phyloP scores from a whole-genome alignment of 2,329 filamentous ascomycete genomes.

The Aspergillus pseudotamarii region DNA sequence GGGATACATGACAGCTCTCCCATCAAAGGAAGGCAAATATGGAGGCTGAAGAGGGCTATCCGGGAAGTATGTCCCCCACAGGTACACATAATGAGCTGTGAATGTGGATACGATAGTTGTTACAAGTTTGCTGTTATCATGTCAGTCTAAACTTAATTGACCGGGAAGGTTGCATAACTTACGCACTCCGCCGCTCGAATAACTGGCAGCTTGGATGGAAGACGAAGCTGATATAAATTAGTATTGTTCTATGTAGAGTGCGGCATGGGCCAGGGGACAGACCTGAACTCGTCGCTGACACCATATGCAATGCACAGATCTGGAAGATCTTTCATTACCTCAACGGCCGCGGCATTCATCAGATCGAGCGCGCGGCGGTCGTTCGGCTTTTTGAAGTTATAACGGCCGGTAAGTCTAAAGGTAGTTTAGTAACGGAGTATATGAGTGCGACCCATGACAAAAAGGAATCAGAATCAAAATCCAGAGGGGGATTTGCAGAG shows the following conservation, averaged over 20 bases:
- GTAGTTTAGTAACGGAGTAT: neutral
- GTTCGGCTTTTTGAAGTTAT: constrained; percentile 89
- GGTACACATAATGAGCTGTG: constrained; percentile 83
- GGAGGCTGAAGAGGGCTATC: constrained; percentile 70
- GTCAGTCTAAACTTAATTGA: neutral
- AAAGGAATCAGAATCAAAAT: neutral
- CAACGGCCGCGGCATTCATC: constrained; percentile 91
- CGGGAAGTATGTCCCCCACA: constrained; percentile 77
- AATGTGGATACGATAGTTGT: constrained; percentile 92
- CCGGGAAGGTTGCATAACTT: constrained; percentile 28
- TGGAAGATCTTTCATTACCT: constrained; percentile 78
- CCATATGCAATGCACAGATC: constrained; percentile 90
- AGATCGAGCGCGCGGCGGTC: constrained; percentile 83
- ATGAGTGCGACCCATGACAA: neutral
- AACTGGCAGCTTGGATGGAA: constrained; percentile 80
- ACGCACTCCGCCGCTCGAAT: constrained; percentile 84
- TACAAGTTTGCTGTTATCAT: constrained; percentile 71
- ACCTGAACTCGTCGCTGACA: constrained; percentile 86
- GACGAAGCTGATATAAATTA: constrained; percentile 68
- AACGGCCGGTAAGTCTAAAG: constrained; percentile 74
- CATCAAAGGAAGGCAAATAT: constrained; percentile 83
- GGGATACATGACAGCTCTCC: constrained; percentile 87
- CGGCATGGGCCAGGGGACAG: neutral
- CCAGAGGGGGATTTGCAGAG: neutral
- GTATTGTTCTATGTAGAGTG: neutral